Evolutionary conservation across 2,329 filamentous ascomycete species (phyloP), one percentile per base, ranked within the genome.

Genomic region (Alternaria arborescens): DNA sequence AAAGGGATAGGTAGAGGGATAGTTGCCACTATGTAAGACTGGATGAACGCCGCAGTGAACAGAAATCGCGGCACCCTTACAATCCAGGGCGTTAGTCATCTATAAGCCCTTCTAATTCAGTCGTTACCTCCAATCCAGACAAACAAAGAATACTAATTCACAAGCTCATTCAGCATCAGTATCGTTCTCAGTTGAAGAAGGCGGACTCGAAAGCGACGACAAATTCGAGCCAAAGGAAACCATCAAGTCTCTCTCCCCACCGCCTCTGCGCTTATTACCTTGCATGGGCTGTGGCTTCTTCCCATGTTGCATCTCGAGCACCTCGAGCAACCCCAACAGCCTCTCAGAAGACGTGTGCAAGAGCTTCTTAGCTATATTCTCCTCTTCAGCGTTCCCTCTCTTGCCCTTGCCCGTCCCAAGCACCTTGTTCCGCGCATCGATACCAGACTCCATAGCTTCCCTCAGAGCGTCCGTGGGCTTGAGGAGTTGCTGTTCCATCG

Each of bases 381-480:
- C 79, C 41, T 77, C 76, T 5, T 66, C 60, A 11, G 64, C 64
- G 43, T 74, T 77, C 0, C 72, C 78, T 61, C 77, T 81, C 66
- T 79, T 84, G 52, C 79, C 83, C 62, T 79, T 81, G 42, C 76
- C 81, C 24, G 82, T 82, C 3, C 73, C 79, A 52, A 76, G 80
- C 0, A 81, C 80, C 0, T 77, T 76, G 8, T 79, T 75, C n/a
- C 88, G 80, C 2, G 79, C 82, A 32, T 77, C 50, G 43, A 89
- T 86, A 0, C 88, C 89, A 18, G 69, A 61, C 60, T 85, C 78
- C n/a, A 86, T 79, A 0, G 85, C 83, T 0, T 73, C 56, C 38
- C 78, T 77, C 16, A 89, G 51, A 3, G 47, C 42, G 2, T 63
- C 54, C 0, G 72, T 76, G 1, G 68, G 54, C 14, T 62, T 38